Conservation (phyloP, 1,139 yeast genomes). For the Taphrina wiesneri region DNA sequence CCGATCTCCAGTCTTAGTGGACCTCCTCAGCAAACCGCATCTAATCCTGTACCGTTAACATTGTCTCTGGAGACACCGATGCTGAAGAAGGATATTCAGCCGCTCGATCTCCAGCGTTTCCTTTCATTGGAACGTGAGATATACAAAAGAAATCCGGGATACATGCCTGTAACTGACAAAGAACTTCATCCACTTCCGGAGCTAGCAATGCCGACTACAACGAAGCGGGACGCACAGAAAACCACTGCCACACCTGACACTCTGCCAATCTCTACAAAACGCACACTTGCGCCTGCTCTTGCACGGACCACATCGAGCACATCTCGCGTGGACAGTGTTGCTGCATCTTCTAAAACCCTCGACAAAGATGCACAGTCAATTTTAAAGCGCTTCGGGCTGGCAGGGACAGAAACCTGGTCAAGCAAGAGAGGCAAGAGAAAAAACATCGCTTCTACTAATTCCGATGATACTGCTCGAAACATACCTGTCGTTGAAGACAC, state of each 20-base stretch:
- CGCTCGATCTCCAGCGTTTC: background rate
- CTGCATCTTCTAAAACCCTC: background rate
- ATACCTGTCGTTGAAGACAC: background rate
- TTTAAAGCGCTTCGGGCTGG: background rate
- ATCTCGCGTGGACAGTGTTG: background rate
- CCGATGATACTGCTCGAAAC: background rate
- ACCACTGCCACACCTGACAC: background rate
- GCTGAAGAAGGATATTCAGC: background rate
- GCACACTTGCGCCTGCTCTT: background rate
- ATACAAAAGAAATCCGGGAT: background rate
- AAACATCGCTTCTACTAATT: background rate
- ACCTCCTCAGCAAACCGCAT: background rate
- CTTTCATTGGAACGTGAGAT: conserved; percentile 1
- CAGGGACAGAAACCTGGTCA: background rate
- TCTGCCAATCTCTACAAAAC: background rate
- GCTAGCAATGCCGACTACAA: background rate
- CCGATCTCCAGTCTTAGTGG: background rate
- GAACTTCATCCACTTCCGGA: background rate
- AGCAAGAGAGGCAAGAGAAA: background rate
- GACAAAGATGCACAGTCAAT: background rate
- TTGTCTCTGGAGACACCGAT: too few relatives aligned
- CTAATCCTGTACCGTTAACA: too few relatives aligned
- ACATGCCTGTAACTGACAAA: background rate
- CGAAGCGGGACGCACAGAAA: background rate
- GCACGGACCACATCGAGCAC: background rate